Percentiles rank a stretch among this genome's conserved stretches.
Conservation (phyloP, 164 flowering plant genomes). For the Magnolia changhungtana region DNA sequence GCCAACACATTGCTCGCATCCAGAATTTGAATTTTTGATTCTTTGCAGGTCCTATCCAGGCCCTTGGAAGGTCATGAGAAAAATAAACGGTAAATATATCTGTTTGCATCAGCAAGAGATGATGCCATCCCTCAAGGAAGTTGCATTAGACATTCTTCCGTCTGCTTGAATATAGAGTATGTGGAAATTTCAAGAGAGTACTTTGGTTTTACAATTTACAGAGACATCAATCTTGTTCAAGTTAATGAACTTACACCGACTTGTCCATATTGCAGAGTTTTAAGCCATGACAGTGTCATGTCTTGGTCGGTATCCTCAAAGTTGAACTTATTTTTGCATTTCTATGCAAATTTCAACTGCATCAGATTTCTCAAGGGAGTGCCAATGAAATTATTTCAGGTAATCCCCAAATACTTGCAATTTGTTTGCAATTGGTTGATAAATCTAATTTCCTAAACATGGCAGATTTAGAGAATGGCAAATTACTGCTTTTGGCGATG, state of each 20-base stretch:
- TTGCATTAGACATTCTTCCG: slow-evolving; percentile 78
- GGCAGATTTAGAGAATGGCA: no score
- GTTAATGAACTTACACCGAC: not conserved
- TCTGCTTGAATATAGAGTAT: slow-evolving; percentile 40
- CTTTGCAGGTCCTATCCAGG: slow-evolving; percentile 77
- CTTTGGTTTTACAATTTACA: not conserved
- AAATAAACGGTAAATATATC: slow-evolving; percentile 37
- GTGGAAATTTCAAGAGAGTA: not conserved
- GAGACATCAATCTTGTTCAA: not conserved
- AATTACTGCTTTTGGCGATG: no score
- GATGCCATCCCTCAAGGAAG: slow-evolving; percentile 93
- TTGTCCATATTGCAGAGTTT: not conserved
- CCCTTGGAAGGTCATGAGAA: slow-evolving; percentile 83
- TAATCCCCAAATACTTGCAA: no score
- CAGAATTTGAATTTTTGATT: not conserved
- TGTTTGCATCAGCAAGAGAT: slow-evolving; percentile 73
- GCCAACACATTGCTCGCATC: not conserved
- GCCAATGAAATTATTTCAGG: no score
- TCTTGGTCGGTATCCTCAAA: not conserved
- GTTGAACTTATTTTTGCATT: not conserved
- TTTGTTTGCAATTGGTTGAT: no score
- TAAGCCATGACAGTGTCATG: not conserved
- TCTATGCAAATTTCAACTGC: not conserved
- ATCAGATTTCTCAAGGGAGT: no score
- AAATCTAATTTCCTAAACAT: no score